Conservation (phyloP, 371 early-diverging fungal species). For the Neoconidiobolus thromboides region DNA sequence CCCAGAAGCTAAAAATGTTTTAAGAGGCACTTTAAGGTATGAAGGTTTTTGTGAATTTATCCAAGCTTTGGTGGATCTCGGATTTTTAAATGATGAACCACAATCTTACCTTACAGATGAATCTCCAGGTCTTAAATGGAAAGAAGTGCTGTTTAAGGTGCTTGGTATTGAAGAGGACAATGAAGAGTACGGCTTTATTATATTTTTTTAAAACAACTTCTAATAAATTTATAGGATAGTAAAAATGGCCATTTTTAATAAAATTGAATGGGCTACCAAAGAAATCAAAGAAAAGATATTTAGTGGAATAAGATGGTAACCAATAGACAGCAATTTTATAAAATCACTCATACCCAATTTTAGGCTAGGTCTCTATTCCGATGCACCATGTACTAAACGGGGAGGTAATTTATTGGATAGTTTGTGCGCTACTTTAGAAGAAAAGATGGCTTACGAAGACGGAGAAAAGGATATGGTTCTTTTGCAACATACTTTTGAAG, state of each 20-base stretch:
- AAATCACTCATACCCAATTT: background rate
- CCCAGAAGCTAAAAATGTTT: conserved; percentile 53
- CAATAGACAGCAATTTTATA: conserved; percentile 9
- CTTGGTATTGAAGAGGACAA: background rate
- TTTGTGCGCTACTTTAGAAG: conserved; percentile 49
- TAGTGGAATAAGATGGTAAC: conserved; percentile 3
- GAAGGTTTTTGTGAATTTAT: background rate
- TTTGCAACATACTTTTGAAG: conserved; percentile 71
- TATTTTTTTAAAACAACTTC: conserved; percentile 10
- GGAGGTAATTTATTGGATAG: conserved; percentile 36
- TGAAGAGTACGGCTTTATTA: conserved; percentile 16
- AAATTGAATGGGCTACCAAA: background rate
- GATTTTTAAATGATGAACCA: conserved; percentile 69
- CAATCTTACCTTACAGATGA: conserved; percentile 33
- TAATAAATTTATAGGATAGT: background rate
- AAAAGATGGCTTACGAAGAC: conserved; percentile 41
- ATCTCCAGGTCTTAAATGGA: conserved; percentile 54
- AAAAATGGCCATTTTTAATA: conserved; percentile 8
- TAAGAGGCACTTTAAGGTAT: conserved; percentile 69
- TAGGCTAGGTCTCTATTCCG: conserved; percentile 4
- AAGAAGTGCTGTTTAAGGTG: conserved; percentile 8
- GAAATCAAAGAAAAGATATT: background rate
- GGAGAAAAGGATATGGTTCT: conserved; percentile 73
- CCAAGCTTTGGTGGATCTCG: conserved; percentile 35
- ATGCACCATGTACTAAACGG: background rate